Percentiles rank a stretch among this genome's conserved stretches.
Conservation (phyloP, 768 basidiomycete species). For the Kwoniella europaea region DNA sequence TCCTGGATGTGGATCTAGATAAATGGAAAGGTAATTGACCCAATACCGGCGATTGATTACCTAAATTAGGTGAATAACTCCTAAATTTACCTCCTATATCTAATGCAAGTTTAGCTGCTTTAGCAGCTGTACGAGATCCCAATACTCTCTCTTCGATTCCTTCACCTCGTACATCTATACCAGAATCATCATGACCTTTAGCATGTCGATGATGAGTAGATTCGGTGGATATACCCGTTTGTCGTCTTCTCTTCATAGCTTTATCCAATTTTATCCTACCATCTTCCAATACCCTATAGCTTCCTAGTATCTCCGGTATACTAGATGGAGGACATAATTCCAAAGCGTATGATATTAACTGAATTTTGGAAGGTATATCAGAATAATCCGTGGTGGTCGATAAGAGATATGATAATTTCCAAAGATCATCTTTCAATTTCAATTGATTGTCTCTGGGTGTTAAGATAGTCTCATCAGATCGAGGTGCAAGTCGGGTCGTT, state of each 20-base stretch:
- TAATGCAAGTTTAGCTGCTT: slow-evolving; percentile 48
- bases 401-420: slow-evolving; percentile 87
- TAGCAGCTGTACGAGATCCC: slow-evolving; percentile 51
- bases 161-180: background rate
- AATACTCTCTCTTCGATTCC: slow-evolving; percentile 42
- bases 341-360: slow-evolving; percentile 76
- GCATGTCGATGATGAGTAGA: slow-evolving; percentile 55
- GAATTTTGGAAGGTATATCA: slow-evolving; percentile 70
- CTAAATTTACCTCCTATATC: slow-evolving; percentile 21
- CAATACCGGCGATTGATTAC: slow-evolving; percentile 3
- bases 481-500: background rate
- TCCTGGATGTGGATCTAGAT: background rate
- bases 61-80: slow-evolving; percentile 6
- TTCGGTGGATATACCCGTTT: slow-evolving; percentile 25
- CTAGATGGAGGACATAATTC: slow-evolving; percentile 77
- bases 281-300: slow-evolving; percentile 74
- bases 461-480: background rate
- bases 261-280: slow-evolving; percentile 39
- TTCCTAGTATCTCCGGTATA: slow-evolving; percentile 73
- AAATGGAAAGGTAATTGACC: slow-evolving; percentile 9
- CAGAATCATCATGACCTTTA: background rate
- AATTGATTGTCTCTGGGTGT: slow-evolving; percentile 54
- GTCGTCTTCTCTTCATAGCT: slow-evolving; percentile 61
- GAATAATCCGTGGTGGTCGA: slow-evolving; percentile 79
- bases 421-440: slow-evolving; percentile 70